Percentiles rank a stretch among this genome's conserved stretches.
phyloP scores from a whole-genome alignment of 139 green algal species.

The Picochlorum sp. region DNA sequence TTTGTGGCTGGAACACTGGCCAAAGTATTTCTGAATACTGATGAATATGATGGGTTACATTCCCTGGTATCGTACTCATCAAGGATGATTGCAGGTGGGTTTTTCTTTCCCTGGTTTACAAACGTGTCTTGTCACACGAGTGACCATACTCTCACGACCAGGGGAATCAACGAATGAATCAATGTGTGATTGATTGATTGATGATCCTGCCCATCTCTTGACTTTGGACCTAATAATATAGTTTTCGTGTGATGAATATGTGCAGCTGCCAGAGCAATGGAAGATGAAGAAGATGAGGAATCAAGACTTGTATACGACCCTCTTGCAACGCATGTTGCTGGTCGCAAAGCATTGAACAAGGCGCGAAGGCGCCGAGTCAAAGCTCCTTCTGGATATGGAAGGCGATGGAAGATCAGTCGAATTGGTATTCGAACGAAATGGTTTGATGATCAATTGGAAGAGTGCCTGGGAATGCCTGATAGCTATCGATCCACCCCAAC shows the following conservation, averaged over 20 bases:
- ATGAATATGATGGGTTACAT: slow-evolving; percentile 16
- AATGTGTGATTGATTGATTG: no score
- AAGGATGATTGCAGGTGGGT: slow-evolving; percentile 16
- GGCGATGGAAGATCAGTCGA: slow-evolving; percentile 1
- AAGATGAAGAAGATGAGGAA: slow-evolving; percentile 10
- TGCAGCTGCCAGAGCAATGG: slow-evolving; percentile 22
- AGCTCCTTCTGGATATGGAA: neutral
- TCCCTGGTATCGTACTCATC: slow-evolving; percentile 17
- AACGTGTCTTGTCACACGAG: no score
- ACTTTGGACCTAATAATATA: no score
- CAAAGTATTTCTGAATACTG: neutral
- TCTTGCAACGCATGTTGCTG: slow-evolving; percentile 12
- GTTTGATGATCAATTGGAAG: slow-evolving; percentile 17
- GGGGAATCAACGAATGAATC: no score
- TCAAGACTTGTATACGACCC: slow-evolving; percentile 10
- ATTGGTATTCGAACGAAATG: slow-evolving; percentile 28
- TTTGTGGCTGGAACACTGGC: neutral
- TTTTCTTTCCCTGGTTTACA: neutral
- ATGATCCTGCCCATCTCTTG: no score
- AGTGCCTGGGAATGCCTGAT: slow-evolving; percentile 5
- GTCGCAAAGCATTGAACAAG: neutral
- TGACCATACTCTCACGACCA: no score
- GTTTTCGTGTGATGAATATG: neutral
- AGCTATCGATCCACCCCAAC: neutral
- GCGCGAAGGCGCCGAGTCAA: neutral